phyloP scores from a whole-genome alignment of 2,329 filamentous ascomycete genomes.

The Trichoderma atroviride region DNA sequence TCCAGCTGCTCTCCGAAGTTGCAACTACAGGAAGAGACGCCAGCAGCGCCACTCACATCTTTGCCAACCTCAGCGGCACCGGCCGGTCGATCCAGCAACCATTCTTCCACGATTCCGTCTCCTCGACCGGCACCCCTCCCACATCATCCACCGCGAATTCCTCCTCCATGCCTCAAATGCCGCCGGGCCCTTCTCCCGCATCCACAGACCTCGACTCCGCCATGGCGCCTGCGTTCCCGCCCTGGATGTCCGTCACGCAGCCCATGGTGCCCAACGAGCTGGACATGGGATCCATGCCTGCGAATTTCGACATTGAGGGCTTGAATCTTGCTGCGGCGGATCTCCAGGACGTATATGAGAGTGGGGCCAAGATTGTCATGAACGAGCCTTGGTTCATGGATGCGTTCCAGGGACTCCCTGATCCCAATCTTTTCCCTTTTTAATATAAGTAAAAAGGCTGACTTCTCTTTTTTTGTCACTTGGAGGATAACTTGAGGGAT shows the following conservation, averaged over 20 bases:
- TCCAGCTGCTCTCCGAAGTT: conserved; percentile 60
- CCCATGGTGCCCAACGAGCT: conserved; percentile 12
- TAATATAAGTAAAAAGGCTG: conserved; percentile 25
- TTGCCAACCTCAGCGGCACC: conserved; percentile 32
- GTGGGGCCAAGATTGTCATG: conserved; percentile 42
- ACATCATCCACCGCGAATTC: not conserved
- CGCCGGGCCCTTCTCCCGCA: conserved; percentile 10
- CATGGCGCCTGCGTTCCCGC: conserved; percentile 34
- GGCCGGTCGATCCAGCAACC: conserved; percentile 37
- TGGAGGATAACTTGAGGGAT: not conserved
- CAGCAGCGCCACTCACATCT: conserved; percentile 29
- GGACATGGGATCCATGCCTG: conserved; percentile 33
- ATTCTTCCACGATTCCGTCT: conserved; percentile 43
- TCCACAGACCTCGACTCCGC: conserved; percentile 33
- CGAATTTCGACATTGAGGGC: conserved; percentile 38
- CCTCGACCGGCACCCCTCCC: conserved; percentile 28
- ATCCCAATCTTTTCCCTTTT: conserved; percentile 42
- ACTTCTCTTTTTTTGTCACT: not conserved
- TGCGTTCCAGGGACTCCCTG: conserved; percentile 42
- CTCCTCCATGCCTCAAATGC: conserved; percentile 10
- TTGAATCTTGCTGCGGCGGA: conserved; percentile 35
- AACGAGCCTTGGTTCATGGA: conserved; percentile 47
- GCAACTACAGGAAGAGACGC: conserved; percentile 52
- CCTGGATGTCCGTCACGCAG: conserved; percentile 24
- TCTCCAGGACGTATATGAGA: conserved; percentile 37